Evolutionary conservation across 495 filamentous ascomycete species (phyloP).

Genomic region (Chaetomium cochliodes): DNA sequence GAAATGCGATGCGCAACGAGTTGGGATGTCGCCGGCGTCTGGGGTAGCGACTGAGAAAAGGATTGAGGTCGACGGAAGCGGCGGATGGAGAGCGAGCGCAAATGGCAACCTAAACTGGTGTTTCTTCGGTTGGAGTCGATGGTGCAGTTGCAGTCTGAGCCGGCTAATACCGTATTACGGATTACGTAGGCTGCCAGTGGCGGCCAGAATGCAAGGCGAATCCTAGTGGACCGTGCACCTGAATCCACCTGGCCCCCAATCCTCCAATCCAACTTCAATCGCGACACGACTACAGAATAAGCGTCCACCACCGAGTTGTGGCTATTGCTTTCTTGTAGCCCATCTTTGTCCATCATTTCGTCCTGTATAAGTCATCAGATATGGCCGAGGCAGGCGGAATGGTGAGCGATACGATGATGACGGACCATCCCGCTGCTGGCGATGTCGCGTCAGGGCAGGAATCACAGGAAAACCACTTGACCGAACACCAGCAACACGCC

Average conservation of each 20-base stretch:
- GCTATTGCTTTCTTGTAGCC: slow-evolving; percentile 35
- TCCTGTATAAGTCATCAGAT: not conserved
- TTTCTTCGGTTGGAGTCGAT: slow-evolving; percentile 16
- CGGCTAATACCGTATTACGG: slow-evolving; percentile 11
- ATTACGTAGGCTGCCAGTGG: slow-evolving; percentile 6
- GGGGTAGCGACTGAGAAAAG: not conserved
- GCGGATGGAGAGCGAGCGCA: not conserved
- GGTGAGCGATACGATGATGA: not conserved
- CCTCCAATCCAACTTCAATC: slow-evolving; percentile 15
- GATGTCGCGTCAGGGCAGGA: not conserved
- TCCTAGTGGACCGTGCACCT: slow-evolving; percentile 2
- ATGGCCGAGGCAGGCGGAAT: slow-evolving; percentile 9
- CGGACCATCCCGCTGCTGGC: not conserved
- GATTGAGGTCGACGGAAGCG: not conserved
- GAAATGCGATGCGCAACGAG: not conserved
- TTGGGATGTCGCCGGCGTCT: not conserved
- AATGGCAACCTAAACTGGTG: slow-evolving; percentile 9
- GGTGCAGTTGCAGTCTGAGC: not conserved
- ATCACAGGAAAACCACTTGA: not conserved
- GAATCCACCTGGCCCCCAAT: not conserved
- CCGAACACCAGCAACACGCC: not conserved
- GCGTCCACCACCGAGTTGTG: not conserved
- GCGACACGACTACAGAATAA: slow-evolving; percentile 31
- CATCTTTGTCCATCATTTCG: not conserved
- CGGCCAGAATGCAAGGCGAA: not conserved